phyloP scores from a whole-genome alignment of 306 rosid species.

The Lathyrus sativus region DNA sequence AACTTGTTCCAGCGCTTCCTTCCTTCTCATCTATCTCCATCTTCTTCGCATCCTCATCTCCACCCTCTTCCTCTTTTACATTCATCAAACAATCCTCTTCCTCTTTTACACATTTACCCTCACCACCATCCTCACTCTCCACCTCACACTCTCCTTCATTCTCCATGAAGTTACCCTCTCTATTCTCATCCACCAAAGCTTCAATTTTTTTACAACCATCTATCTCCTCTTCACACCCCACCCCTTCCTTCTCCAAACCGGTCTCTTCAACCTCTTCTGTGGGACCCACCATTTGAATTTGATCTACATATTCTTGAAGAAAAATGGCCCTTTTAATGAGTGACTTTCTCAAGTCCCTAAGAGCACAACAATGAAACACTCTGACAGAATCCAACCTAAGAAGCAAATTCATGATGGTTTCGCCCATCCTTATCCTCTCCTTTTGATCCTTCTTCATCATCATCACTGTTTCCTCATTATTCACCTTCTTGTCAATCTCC shows the following conservation, averaged over 20 bases:
- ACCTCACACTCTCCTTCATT: constrained; percentile 11
- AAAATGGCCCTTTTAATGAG: constrained; percentile 49
- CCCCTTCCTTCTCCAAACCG: background rate
- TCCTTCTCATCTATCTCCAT: constrained; percentile 27
- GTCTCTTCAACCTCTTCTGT: too few relatives aligned
- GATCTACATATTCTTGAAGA: constrained; percentile 66
- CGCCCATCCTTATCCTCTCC: constrained; percentile 59
- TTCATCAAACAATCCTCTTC: background rate
- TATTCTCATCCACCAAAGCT: background rate
- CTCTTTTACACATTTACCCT: too few relatives aligned
- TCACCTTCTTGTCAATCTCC: constrained; percentile 43
- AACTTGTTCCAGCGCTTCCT: constrained; percentile 33
- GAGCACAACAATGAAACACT: constrained; percentile 46
- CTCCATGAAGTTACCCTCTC: background rate
- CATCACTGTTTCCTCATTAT: constrained; percentile 33
- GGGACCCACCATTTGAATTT: constrained; percentile 32
- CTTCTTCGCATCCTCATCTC: background rate
- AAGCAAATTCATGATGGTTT: constrained; percentile 69
- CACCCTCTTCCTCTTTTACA: background rate
- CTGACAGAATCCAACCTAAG: constrained; percentile 63
- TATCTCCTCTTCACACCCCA: background rate
- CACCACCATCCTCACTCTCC: background rate
- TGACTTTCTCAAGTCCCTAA: constrained; percentile 60
- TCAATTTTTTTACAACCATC: background rate
- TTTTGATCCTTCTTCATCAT: constrained; percentile 44